phyloP scores from a whole-genome alignment of 176 grass and related monocot species.

The Canna indica region DNA sequence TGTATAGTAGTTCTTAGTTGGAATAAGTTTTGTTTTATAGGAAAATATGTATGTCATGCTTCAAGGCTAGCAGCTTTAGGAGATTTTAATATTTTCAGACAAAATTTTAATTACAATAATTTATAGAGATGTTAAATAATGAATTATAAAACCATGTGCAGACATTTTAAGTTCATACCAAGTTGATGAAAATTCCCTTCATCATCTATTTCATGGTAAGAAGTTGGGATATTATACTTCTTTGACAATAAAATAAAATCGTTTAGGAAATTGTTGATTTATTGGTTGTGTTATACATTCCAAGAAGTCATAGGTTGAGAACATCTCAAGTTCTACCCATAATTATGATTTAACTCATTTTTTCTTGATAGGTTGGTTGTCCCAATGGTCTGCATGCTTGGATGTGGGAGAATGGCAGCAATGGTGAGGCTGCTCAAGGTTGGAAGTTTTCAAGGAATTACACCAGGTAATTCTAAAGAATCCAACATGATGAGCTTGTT shows the following conservation, averaged over 20 bases:
- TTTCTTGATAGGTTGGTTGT: constrained; percentile 31
- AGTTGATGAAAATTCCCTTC: not conserved
- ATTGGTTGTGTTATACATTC: no score
- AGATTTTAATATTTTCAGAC: not conserved
- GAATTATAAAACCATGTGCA: not conserved
- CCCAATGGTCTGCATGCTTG: constrained; percentile 68
- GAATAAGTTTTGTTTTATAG: not conserved
- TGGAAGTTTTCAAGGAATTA: constrained; percentile 34
- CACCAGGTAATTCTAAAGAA: constrained; percentile 37
- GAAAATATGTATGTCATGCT: not conserved
- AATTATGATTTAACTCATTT: not conserved
- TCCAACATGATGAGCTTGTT: constrained; percentile 13
- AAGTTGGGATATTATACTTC: no score
- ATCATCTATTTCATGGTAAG: no score
- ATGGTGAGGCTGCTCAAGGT: constrained; percentile 58
- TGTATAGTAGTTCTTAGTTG: not conserved
- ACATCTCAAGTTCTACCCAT: not conserved
- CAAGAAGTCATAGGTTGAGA: not conserved
- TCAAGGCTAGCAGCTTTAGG: not conserved
- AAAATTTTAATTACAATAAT: not conserved
- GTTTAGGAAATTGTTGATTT: no score
- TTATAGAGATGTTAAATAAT: not conserved
- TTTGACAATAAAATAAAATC: no score
- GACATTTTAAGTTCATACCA: not conserved
- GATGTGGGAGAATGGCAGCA: constrained; percentile 64